Conservation (phyloP, 148 eudicot species). For the Cornus kousa region DNA sequence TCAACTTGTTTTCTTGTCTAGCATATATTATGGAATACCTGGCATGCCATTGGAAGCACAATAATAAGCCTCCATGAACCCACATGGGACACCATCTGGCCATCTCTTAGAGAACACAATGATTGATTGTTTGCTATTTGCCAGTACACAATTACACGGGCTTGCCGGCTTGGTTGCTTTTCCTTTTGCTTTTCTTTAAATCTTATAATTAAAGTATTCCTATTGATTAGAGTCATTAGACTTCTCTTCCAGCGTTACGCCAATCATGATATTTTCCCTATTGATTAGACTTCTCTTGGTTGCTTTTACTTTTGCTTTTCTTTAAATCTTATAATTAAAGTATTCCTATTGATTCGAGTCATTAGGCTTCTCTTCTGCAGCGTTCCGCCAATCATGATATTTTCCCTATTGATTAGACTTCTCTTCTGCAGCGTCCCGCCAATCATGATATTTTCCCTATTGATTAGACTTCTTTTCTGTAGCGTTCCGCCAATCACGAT, state of each 20-base stretch:
- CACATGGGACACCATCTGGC: not conserved
- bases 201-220: not conserved
- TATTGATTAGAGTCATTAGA: too few relatives aligned
- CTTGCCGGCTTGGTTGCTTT: not conserved
- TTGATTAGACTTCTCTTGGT: not conserved
- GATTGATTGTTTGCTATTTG: conserved; percentile 6
- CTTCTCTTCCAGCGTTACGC: too few relatives aligned
- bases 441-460: not conserved
- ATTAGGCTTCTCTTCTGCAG: too few relatives aligned
- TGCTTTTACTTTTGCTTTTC: not conserved
- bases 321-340: not conserved
- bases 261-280: too few relatives aligned
- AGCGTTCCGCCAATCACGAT: not conserved
- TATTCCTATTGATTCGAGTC: too few relatives aligned
- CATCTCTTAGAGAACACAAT: not conserved
- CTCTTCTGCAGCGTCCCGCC: not conserved
- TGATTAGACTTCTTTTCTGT: not conserved
- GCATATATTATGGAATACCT: not conserved
- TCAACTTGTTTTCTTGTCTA: too few relatives aligned
- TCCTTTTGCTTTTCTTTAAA: not conserved
- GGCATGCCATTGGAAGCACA: not conserved
- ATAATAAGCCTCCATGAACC: not conserved
- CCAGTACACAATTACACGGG: not conserved
- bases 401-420: too few relatives aligned
- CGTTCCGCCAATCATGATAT: too few relatives aligned